Conservation (phyloP, 495 filamentous ascomycete species). For the Pyrenula massariospora region DNA sequence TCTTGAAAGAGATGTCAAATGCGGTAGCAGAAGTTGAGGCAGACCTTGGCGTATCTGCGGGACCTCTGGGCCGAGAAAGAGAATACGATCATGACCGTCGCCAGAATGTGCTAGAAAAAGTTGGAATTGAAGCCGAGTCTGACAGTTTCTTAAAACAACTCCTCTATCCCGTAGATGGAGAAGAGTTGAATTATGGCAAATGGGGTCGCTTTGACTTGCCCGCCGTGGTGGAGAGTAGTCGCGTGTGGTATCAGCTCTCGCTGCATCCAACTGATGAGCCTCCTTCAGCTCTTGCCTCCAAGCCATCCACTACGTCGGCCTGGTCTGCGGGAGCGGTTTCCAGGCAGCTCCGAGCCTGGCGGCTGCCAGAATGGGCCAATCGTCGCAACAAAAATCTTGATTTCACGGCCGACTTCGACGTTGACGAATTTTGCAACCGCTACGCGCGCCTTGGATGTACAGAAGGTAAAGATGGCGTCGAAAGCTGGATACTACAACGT, state of each 20-base stretch:
- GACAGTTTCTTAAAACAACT: slow-evolving; percentile 75
- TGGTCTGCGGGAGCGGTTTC: slow-evolving; percentile 93
- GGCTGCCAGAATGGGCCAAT: slow-evolving; percentile 93
- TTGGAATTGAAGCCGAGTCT: slow-evolving; percentile 65
- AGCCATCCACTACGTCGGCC: slow-evolving; percentile 48
- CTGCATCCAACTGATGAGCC: slow-evolving; percentile 85
- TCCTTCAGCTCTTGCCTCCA: slow-evolving; percentile 52
- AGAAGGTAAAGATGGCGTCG: slow-evolving; percentile 84
- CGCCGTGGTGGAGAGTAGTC: slow-evolving; percentile 58
- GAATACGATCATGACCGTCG: slow-evolving; percentile 71
- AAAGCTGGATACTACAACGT: slow-evolving; percentile 88
- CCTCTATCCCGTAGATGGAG: slow-evolving; percentile 66
- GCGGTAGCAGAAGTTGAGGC: slow-evolving; percentile 68
- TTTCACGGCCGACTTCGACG: slow-evolving; percentile 92
- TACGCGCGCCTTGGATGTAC: slow-evolving; percentile 77
- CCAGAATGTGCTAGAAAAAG: slow-evolving; percentile 75
- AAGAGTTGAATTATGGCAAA: slow-evolving; percentile 63
- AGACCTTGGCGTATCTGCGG: slow-evolving; percentile 66
- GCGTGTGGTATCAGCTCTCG: slow-evolving; percentile 91
- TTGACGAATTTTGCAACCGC: slow-evolving; percentile 77
- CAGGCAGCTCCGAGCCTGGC: slow-evolving; percentile 82
- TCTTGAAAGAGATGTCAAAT: slow-evolving; percentile 72
- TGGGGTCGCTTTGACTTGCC: slow-evolving; percentile 66
- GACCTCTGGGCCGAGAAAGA: slow-evolving; percentile 52
- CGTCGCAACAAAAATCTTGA: slow-evolving; percentile 85